Evolutionary conservation across 2,329 filamentous ascomycete genomes (phyloP).

Genomic region (Falciphora oryzae): DNA sequence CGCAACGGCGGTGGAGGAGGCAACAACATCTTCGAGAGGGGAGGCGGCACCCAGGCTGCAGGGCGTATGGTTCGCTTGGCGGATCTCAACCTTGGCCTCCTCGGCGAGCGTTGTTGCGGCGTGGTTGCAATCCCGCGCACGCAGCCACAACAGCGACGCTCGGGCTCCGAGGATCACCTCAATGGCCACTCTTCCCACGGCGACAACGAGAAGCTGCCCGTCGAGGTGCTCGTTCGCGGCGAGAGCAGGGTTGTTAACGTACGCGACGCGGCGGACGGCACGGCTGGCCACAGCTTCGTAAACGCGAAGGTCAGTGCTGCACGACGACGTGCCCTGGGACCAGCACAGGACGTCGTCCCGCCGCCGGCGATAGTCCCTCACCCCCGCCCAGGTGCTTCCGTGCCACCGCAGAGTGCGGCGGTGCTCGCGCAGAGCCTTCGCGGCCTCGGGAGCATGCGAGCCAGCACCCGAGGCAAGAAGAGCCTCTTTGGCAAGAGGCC

Average conservation of each 20-base stretch:
- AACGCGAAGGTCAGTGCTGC: constrained; percentile 27
- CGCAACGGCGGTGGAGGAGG: constrained; percentile 43
- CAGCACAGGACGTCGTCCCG: constrained; percentile 25
- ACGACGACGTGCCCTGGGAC: constrained; percentile 33
- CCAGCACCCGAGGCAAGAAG: constrained; percentile 9
- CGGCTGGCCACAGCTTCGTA: constrained; percentile 15
- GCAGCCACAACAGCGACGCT: constrained; percentile 14
- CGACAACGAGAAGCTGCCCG: constrained; percentile 34
- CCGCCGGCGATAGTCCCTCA: constrained; percentile 50
- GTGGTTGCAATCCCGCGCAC: constrained; percentile 38
- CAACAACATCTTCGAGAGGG: constrained; percentile 41
- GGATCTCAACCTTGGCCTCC: constrained; percentile 46
- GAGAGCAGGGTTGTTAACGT: constrained; percentile 51
- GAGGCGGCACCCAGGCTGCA: constrained; percentile 45
- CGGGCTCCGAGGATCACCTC: constrained; percentile 19
- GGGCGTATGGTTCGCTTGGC: constrained; percentile 47
- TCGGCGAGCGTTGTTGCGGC: constrained; percentile 52
- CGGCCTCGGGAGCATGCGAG: constrained; percentile 28
- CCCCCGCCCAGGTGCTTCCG: constrained; percentile 34
- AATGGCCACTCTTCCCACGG: constrained; percentile 4
- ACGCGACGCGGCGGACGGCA: constrained; percentile 38
- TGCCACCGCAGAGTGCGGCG: constrained; percentile 24
- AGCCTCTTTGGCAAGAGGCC: constrained; percentile 10
- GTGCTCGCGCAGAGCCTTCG: constrained; percentile 40
- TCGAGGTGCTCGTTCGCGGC: constrained; percentile 49